Conservation (phyloP, 257 asterid genomes). For the Leonotis leonurus region DNA sequence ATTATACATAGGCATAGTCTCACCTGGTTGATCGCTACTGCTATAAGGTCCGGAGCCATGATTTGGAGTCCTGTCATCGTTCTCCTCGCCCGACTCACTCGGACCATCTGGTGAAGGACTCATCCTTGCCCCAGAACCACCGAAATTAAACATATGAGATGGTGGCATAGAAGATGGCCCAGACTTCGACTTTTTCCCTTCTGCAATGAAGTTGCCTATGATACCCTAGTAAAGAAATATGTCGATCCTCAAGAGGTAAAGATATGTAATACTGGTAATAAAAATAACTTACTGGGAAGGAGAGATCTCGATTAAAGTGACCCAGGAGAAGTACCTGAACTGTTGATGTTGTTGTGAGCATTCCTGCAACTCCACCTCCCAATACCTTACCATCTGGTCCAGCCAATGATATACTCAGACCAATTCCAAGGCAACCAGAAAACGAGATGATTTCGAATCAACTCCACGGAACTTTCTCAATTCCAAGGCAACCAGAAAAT, state of each 20-base stretch:
- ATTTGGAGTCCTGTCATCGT: constrained; percentile 39
- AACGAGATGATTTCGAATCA: constrained; percentile 76
- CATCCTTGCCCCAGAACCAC: constrained; percentile 35
- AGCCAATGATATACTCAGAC: constrained; percentile 71
- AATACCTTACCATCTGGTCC: constrained; percentile 82
- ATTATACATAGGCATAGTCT: constrained; percentile 44
- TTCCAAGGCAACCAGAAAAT: constrained; percentile 76
- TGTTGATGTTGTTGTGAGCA: constrained; percentile 69
- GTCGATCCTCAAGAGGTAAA: background rate
- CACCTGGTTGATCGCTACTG: constrained; percentile 37
- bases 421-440: constrained; percentile 76
- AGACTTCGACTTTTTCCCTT: constrained; percentile 52
- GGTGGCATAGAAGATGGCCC: constrained; percentile 30
- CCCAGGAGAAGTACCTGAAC: constrained; percentile 91
- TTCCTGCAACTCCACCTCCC: constrained; percentile 91
- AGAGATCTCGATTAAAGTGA: background rate
- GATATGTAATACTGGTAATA: no score
- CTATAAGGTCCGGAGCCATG: constrained; percentile 32
- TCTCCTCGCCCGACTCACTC: constrained; percentile 62
- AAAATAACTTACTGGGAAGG: background rate
- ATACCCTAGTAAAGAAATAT: constrained; percentile 39
- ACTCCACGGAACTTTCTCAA: constrained; percentile 50
- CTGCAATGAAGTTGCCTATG: constrained; percentile 81
- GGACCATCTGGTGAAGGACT: constrained; percentile 71
- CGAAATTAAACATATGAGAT: constrained; percentile 57